phyloP scores from a whole-genome alignment of 176 grass and related monocot genomes.

The Triticum monococcum region DNA sequence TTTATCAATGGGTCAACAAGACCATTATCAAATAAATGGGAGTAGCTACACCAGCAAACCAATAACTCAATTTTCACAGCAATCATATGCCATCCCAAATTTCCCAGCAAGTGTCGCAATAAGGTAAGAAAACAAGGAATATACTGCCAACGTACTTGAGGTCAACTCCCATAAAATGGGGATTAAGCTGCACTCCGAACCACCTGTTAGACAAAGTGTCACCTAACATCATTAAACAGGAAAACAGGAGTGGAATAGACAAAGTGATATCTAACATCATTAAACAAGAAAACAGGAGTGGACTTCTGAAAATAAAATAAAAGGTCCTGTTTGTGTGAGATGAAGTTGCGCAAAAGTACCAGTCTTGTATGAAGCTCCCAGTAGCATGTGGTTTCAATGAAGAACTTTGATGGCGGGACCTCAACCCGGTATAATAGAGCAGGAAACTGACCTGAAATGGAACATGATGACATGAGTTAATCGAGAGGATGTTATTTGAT shows the following conservation, averaged over 20 bases:
- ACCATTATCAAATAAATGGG: neutral
- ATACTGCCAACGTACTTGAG: slow-evolving; percentile 77
- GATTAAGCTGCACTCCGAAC: slow-evolving; percentile 98
- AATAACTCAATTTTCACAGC: neutral
- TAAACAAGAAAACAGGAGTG: neutral
- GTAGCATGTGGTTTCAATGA: slow-evolving; percentile 78
- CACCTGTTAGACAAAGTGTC: slow-evolving; percentile 66
- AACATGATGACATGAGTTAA: neutral
- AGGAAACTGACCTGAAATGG: slow-evolving; percentile 64
- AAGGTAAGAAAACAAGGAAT: slow-evolving; percentile 18
- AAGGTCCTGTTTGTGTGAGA: neutral
- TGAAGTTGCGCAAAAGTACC: slow-evolving; percentile 47
- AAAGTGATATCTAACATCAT: neutral
- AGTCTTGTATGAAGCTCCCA: slow-evolving; percentile 87
- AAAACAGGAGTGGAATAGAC: neutral
- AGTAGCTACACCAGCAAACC: neutral
- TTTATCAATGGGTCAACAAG: neutral
- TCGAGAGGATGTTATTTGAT: neutral
- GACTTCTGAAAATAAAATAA: slow-evolving; percentile 4
- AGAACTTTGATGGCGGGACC: slow-evolving; percentile 61
- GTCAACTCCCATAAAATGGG: slow-evolving; percentile 92
- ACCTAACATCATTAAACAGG: neutral
- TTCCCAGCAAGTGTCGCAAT: neutral
- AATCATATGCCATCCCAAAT: neutral
- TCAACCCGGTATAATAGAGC: slow-evolving; percentile 59